Base-by-base conservation (phyloP, 148 eudicot genomes). In the Tetragonia tetragonoides region DNA sequence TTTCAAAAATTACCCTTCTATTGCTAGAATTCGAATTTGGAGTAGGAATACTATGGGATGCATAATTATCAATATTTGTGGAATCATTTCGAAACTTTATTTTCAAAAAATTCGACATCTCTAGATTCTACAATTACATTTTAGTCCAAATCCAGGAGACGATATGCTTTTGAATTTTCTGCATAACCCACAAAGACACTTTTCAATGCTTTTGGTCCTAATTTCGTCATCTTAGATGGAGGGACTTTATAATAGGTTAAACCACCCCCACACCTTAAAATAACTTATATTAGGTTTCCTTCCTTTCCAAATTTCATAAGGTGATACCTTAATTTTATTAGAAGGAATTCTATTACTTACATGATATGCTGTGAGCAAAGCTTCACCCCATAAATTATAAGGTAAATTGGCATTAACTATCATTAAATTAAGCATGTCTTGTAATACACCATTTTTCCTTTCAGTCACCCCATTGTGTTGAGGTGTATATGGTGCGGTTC, bases 111-210 rank as follows among this genome's bases (percentile, higher is more conserved):
- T 0, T 71, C 49, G 0, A 62, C 70, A 37, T 70, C 70, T 10
- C 56, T 34, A 1, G 70, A 78, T 69, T 77, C 74, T 2, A 77
- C 60, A 41, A 77, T 77, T 2, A 69, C 80, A 60, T 69, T 59
- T 21, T 60, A 57, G 8, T 59, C 76, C 10, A 73, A 20, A 73
- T 73, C 66, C 49, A 57, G 56, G 10, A 73, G 51, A 15, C 72
- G 67, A 21, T 67, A 76, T 15, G 51, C 65, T 15, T 76, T 76
- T 0, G 73, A 76, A 39, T 68, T 39, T 77, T 21, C 41, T 2
- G 40, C 66, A 54, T 67, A 68, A 20, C 66, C 79, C 23, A 77
- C 41, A 68, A 77, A 68, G 0, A 68, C 65, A 56, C 74, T 41
- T 23, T 57, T 77, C 8, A 68, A n/a, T 1, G 67, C 73, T 21